Conservation (phyloP, 2,329 filamentous ascomycete genomes). For the Thielaviopsis cerberus region DNA sequence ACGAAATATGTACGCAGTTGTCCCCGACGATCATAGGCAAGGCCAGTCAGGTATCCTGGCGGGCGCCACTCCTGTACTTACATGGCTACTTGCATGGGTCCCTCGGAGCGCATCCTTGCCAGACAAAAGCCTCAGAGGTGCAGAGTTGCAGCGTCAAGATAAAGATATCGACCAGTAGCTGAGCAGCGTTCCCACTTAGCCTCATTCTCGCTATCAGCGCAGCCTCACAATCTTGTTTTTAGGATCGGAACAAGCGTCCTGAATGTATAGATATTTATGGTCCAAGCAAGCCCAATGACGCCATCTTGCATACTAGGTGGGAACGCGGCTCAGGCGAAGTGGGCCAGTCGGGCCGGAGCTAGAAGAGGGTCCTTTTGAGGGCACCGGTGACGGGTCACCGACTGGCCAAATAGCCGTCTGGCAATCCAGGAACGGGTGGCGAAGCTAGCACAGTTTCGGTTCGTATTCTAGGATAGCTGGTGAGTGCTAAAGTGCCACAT, state of each 20-base stretch:
- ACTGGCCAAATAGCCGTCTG: conserved; percentile 4
- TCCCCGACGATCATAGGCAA: background rate
- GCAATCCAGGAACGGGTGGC: conserved; percentile 10
- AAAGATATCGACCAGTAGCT: conserved; percentile 7
- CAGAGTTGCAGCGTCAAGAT: conserved; percentile 8
- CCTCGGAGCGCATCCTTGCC: background rate
- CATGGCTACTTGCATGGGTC: background rate
- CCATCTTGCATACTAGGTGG: conserved; percentile 9
- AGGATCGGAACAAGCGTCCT: conserved; percentile 6
- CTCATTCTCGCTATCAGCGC: conserved; percentile 6
- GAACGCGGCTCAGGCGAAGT: conserved; percentile 11
- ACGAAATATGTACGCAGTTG: background rate
- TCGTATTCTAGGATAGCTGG: background rate
- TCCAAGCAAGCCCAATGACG: conserved; percentile 5
- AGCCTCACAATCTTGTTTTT: conserved; percentile 5
- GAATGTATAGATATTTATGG: conserved; percentile 8
- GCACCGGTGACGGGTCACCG: conserved; percentile 11
- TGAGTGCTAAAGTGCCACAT: conserved; percentile 8
- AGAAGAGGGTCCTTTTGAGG: conserved; percentile 5
- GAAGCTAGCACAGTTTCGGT: conserved; percentile 3
- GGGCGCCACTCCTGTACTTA: background rate
- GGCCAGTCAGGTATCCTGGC: background rate
- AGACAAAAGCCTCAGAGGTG: conserved; percentile 11
- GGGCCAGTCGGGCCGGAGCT: conserved; percentile 11
- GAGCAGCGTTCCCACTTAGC: conserved; percentile 8